Base-by-base conservation (phyloP, 2,329 filamentous ascomycete species). In the Cylindrodendrum hubeiense region DNA sequence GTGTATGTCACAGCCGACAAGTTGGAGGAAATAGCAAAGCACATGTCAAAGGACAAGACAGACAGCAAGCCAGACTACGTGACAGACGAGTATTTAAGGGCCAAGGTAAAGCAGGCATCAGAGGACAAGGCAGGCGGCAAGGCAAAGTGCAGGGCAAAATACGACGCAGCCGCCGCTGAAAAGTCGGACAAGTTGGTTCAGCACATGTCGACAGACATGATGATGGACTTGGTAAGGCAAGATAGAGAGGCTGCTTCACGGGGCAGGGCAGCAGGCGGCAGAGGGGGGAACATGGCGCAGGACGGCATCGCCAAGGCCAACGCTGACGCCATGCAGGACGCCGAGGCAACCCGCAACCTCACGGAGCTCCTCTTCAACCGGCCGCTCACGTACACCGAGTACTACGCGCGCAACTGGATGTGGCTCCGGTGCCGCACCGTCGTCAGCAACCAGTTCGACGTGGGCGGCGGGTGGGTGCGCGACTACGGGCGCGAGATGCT, bases 381-480 rank as follows among this genome's bases (percentile, higher is more conserved):
- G 19, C 33, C 59, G 26, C 54, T 65, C 37, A 69, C 49, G 55
- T n/a, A 56, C n/a, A 43, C 41, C 2, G 57, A 72, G n/a, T 72
- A 72, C 65, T n/a, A 66, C 15, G 7, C 19, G 4, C 68, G 70
- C 47, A 69, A 69, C 51, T 65, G 60, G 44, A 70, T 67, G 55
- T 72, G 68, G 68, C 50, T 72, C 8, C 67, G 67, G 24, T 72
- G 68, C 59, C 51, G 61, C 4, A 44, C 28, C 12, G 12, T 15
- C 37, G 19, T 15, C 30, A 47, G 7, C 44, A 37, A 57, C 39
- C 26, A 44, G 12, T 71, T 66, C 55, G 64, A 57, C 44, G 51
- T 58, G 1, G 69, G 69, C 47, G 69, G 69, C 43, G 34, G 51
- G n/a, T 71, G 69, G 67, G 26, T 65, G 5, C 22, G 33, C 10